phyloP scores from a whole-genome alignment of 2,329 filamentous ascomycete genomes.

The Phyllosticta capitalensis region DNA sequence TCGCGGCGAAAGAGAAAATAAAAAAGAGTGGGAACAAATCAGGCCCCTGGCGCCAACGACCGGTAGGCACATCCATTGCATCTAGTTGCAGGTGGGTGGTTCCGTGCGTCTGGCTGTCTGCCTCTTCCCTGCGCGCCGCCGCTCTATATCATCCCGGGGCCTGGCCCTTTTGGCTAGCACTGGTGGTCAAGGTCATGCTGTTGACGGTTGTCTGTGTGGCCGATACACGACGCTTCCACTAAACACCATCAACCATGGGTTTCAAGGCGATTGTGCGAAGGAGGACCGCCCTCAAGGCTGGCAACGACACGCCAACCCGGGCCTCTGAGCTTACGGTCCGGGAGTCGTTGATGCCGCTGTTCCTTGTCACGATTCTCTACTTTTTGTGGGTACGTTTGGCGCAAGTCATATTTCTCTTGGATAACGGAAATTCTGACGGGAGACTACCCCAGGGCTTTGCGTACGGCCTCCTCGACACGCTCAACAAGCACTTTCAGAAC shows the following conservation, averaged over 20 bases:
- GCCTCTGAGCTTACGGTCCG: conserved; percentile 56
- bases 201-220: neutral
- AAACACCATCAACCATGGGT: neutral
- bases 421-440: neutral
- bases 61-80: neutral
- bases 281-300: conserved; percentile 4
- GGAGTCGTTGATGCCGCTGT: conserved; percentile 57
- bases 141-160: neutral
- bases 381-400: conserved; percentile 52
- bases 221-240: neutral
- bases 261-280: conserved; percentile 7
- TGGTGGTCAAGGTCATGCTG: neutral
- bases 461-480: conserved; percentile 48
- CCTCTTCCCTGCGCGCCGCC: neutral
- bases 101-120: neutral
- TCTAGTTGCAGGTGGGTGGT: neutral
- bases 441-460: conserved; percentile 36
- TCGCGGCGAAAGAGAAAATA: neutral
- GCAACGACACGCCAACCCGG: conserved; percentile 36
- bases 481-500: conserved; percentile 41
- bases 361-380: conserved; percentile 56
- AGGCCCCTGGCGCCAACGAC: neutral
- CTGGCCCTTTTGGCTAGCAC: neutral
- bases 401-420: neutral
- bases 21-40: neutral